Evolutionary conservation across 805 yeast genomes (phyloP).

Genomic region (Ogataea methylovora): DNA sequence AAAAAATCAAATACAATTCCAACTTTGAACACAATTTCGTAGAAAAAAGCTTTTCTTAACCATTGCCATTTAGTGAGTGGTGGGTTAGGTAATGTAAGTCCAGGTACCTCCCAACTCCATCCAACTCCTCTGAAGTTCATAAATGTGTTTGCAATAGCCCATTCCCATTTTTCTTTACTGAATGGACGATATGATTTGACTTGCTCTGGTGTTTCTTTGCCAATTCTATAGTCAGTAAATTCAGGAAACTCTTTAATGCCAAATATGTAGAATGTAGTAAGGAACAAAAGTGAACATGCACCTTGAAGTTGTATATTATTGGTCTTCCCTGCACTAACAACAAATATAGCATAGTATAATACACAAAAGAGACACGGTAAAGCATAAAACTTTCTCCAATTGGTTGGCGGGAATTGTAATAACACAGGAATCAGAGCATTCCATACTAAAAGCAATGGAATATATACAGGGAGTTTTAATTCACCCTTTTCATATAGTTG

Average conservation of each 20-base stretch:
- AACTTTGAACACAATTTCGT: conserved; percentile 6
- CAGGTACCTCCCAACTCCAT: conserved; percentile 15
- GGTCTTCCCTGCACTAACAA: conserved; percentile 3
- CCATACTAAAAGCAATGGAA: too few relatives aligned
- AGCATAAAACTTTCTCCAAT: conserved; percentile 7
- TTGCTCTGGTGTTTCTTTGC: conserved; percentile 4
- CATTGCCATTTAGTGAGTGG: conserved; percentile 1
- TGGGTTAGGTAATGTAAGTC: too few relatives aligned
- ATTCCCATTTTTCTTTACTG: conserved; percentile 5
- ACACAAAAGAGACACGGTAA: too few relatives aligned
- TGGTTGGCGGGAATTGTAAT: conserved; percentile 6
- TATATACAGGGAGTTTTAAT: too few relatives aligned
- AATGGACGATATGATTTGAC: conserved; percentile 1
- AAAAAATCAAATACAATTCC: conserved; percentile 5
- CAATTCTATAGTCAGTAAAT: conserved; percentile 6
- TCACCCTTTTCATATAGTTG: too few relatives aligned
- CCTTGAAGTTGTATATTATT: conserved; percentile 6
- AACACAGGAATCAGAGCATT: too few relatives aligned
- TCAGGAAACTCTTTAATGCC: conserved; percentile 11
- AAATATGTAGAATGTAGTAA: conserved; percentile 7
- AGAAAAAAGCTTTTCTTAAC: conserved; percentile 1
- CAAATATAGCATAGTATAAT: too few relatives aligned
- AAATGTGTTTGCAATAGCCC: conserved; percentile 7
- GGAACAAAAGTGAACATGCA: conserved; percentile 3
- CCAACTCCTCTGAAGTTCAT: conserved; percentile 9